Base-by-base conservation (phyloP, 805 yeast genomes). In the Lipomyces spencermartinsiae region DNA sequence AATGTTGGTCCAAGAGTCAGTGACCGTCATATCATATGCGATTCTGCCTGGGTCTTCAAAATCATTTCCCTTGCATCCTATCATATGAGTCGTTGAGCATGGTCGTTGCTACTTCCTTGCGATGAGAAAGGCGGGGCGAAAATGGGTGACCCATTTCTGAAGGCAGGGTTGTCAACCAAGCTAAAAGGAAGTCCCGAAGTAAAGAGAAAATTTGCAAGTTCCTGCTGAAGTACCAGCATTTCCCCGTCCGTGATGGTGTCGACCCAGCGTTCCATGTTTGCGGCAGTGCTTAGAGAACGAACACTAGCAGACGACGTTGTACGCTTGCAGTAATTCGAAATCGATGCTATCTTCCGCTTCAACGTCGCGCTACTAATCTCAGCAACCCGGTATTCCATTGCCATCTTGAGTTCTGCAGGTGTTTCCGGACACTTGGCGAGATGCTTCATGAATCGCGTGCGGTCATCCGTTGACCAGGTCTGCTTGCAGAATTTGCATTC, bases 221-320 rank as follows among this genome's bases (percentile, higher is more conserved):
- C 56, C 8, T 53, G 56, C 33, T 53, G 56, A 53, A 53, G 29
- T 8, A 25, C n/a, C 29, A 4, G 56, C 56, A 22, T 53, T 25
- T 43, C 33, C 56, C 56, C n/a, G 16, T 53, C 31, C 29, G 29
- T 22, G 55, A 51, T 51, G 55, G 55, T 51, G 55, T 53, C 33
- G 33, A 53, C 16, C 56, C 56, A 53, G 56, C 56, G 56, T 1
- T 29, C 56, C 56, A 53, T 53, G 19, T 53, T 53, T 53, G 56
- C 33, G 16, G 29, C 16, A 53, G 31, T 53, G 33, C 56, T 53
- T 10, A 22, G 33, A 22, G 56, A 10, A 53, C 29, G n/a, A 53
- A 53, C 56, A 53, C 33, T 22, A 53, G 56, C 56, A 22, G 56
- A 53, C 4, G 56, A 22, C 10, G 56, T 53, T 22, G 29, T 19